Evolutionary conservation across 192 early-diverging fungal species (phyloP), one percentile per base, ranked within the genome.

Genomic region (Coemansia sp.): DNA sequence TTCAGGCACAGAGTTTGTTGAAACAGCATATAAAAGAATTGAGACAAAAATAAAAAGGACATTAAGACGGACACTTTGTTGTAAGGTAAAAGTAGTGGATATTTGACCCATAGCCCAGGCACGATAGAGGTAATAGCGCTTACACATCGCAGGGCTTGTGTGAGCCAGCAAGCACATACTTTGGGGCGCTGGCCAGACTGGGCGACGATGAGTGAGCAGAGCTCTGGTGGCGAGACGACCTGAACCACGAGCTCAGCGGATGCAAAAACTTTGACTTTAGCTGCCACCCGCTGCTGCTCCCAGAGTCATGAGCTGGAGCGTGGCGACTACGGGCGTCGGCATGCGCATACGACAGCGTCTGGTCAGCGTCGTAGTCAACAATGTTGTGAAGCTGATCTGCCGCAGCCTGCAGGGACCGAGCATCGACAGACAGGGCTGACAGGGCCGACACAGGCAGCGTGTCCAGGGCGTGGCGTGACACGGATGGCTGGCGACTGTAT

Each of bases 231-330:
- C 74, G 74, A 29, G 74, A 55, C n/a, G 74, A 82, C 19, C 74
- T 59, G 61, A 82, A 82, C 79, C 79, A 82, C 22, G 66, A 62
- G 55, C 74, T 77, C 14, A 82, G 26, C 7, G 79, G 79, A n/a
- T 75, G 67, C 17, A 82, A 49, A 19, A 82, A 31, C 49, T 67
- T 82, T 10, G 66, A 61, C 52, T 77, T 82, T 14, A 82, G 67
- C 59, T 82, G 73, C 74, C 74, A 82, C 1, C 71, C 74, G 26
- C 57, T 38, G 35, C 31, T 62, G 8, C 65, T 61, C 1, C 57
- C 56, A 54, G 49, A 14, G 41, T 43, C 43, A 51, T 69, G 47
- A 6, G 38, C 26, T 39, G 58, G 16, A 23, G 31, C 16, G 27
- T 56, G 43, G 25, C 23, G 29, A 26, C 35, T 31, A 50, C 49